Evolutionary conservation across 352 stramenopile genomes (phyloP).

Genomic region (Globisporangium recalcitrans): DNA sequence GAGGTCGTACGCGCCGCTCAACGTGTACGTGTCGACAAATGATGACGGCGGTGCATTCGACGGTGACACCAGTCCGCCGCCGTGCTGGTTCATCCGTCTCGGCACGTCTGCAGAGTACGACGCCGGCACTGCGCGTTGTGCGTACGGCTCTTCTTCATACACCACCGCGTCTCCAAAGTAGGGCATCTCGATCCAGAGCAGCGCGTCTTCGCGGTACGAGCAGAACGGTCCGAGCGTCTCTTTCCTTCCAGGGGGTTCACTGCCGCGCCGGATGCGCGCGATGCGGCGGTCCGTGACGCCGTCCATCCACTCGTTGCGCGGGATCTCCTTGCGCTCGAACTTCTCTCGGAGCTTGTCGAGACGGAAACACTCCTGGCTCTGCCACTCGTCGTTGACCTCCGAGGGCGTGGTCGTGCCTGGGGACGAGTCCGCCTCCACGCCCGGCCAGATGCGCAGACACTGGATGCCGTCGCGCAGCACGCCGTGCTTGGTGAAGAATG

Average conservation of each 20-base stretch:
- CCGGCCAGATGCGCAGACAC: conserved; percentile 82
- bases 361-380: conserved; percentile 68
- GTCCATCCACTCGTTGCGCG: conserved; percentile 90
- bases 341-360: conserved; percentile 86
- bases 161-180: conserved; percentile 90
- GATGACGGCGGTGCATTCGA: conserved; percentile 10
- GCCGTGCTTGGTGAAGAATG: conserved; percentile 86
- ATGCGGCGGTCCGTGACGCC: conserved; percentile 84
- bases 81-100: conserved; percentile 34
- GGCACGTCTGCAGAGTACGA: conserved; percentile 51
- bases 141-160: conserved; percentile 91
- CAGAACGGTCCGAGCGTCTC: conserved; percentile 75
- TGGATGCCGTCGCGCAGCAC: conserved; percentile 81
- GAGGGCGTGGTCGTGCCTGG: conserved; percentile 56
- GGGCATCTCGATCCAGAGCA: conserved; percentile 87
- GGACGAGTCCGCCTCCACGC: conserved; percentile 62
- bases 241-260: conserved; percentile 61
- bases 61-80: conserved; percentile 17
- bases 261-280: conserved; percentile 72
- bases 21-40: conserved; percentile 37
- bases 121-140: conserved; percentile 53
- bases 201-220: conserved; percentile 70
- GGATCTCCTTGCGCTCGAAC: conserved; percentile 86
- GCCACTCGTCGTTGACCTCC: conserved; percentile 72
- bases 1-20: conserved; percentile 49